Conservation (phyloP, 1,139 yeast genomes). For the Suhomyces atakaporum region DNA sequence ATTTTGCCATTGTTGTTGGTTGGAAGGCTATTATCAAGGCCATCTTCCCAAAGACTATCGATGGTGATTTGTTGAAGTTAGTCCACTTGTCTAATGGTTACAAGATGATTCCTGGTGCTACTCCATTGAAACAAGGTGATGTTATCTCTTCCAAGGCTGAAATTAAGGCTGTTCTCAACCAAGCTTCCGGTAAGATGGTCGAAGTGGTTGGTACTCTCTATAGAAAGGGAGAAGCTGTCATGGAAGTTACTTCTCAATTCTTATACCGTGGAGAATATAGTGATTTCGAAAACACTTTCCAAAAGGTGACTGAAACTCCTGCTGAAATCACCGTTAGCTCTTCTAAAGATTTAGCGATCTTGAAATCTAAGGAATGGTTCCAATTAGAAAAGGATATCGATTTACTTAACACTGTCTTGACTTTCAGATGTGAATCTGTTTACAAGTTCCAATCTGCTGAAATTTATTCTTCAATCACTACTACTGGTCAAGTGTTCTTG, state of each 20-base stretch:
- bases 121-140: conserved; percentile 88
- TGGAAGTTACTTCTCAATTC: conserved; percentile 95
- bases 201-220: conserved; percentile 90
- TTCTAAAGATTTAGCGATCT: conserved; percentile 88
- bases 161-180: conserved; percentile 85
- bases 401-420: conserved; percentile 74
- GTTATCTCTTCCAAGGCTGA: conserved; percentile 80
- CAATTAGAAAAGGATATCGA: conserved; percentile 73
- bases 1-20: conserved; percentile 96
- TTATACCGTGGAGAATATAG: conserved; percentile 90
- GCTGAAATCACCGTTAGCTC: conserved; percentile 72
- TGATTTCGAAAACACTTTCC: conserved; percentile 92
- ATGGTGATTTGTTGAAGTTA: conserved; percentile 91
- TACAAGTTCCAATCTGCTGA: conserved; percentile 77
- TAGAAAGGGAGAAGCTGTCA: conserved; percentile 75
- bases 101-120: conserved; percentile 90
- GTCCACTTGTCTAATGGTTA: conserved; percentile 96
- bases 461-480: conserved; percentile 76
- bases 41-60: conserved; percentile 93
- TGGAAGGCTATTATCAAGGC: conserved; percentile 98
- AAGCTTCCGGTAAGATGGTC: conserved; percentile 91
- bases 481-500: conserved; percentile 81
- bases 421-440: conserved; percentile 87
- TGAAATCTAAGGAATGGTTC: conserved; percentile 98
- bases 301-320: conserved; percentile 84